Conservation (phyloP, 129 eudicot species). For the Kitagawia praeruptora region DNA sequence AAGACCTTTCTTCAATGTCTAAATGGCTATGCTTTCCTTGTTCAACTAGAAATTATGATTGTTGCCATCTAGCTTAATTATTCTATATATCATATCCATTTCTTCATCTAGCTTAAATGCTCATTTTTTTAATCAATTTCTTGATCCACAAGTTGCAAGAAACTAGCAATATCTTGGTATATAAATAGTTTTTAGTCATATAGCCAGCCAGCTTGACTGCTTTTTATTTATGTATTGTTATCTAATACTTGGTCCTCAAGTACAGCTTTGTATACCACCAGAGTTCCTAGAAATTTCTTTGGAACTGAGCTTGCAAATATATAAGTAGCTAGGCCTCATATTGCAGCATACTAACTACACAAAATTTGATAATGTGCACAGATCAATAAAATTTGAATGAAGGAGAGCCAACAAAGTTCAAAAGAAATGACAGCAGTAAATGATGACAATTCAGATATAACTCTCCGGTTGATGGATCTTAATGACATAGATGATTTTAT, state of each 20-base stretch:
- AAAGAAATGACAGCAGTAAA: background rate
- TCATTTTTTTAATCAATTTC: background rate
- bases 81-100: background rate
- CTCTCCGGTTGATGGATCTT: conserved; percentile 12
- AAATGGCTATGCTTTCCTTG: background rate
- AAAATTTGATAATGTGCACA: background rate
- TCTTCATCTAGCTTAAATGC: background rate
- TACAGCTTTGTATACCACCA: background rate
- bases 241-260: background rate
- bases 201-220: background rate
- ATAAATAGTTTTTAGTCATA: background rate
- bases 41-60: conserved; percentile 6
- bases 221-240: background rate
- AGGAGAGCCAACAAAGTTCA: background rate
- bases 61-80: background rate
- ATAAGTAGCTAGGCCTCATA: background rate
- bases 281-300: background rate
- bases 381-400: background rate
- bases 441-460: background rate
- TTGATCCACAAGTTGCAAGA: conserved; percentile 1
- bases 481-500: conserved; percentile 36
- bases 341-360: background rate
- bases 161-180: background rate
- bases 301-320: background rate
- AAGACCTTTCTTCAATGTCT: background rate